Evolutionary conservation across 306 rosid genomes (phyloP), one percentile per base, ranked within the genome.

Genomic region (Crataegus laevigata): DNA sequence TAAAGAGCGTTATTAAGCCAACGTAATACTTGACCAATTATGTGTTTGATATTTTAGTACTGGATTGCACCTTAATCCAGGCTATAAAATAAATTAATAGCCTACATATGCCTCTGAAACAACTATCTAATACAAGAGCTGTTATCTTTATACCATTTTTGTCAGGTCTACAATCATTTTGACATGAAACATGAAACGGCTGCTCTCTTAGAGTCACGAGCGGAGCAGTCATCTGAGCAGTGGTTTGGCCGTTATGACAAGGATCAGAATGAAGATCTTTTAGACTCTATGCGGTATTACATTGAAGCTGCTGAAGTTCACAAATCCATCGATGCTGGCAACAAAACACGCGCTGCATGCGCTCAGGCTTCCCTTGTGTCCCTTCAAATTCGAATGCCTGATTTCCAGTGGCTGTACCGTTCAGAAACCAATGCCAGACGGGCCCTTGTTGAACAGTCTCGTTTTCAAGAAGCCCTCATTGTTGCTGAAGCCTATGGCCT

Each of bases 121-220:
- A 38, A 2, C 43, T 38, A 38, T 9, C 11, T 38, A 38, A 38
- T 40, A 40, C 43, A 40, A 40, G 11, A 40, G 43, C 66, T 68
- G n/a, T 59, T 61, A 79, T 50, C n/a, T 42, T 61, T 21, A 19
- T 7, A 38, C 73, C 66, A 17, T 43, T 79, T 61, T 73, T 47
- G 64, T 52, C 91, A 94, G 98, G 94, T 91, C 77, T 94, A 94
- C 85, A 91, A 82, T 79, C 98, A 94, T 80, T 91, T 94, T 78
- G 97, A 94, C 86, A 94, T 94, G 97, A 91, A 94, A 75, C 97
- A 91, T 66, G 98, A 94, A 85, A 94, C 98, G 5, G 96, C 97
- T 1, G 84, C 98, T 73, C 94, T 90, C 78, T 82, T 94, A 75
- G 98, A 94, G 86, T 88, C 93, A 57, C 88, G 97, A 69, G 98